Evolutionary conservation across 768 basidiomycete genomes (phyloP), one percentile per base, ranked within the genome.

Genomic region (Xerocomus spinulosus): DNA sequence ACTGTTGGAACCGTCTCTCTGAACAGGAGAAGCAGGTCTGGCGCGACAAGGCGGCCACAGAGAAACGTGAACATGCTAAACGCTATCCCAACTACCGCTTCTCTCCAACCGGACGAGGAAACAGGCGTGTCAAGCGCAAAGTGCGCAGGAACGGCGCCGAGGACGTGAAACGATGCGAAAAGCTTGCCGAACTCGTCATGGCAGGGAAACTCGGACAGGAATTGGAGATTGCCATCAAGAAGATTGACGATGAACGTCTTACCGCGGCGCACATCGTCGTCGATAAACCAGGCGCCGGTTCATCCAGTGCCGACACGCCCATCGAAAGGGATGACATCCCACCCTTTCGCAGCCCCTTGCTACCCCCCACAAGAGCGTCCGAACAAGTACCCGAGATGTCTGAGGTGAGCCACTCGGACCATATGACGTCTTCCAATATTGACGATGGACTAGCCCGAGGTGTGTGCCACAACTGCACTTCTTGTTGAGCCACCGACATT

Each of bases 21-120:
- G 75, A 76, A 18, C 52, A 63, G 1, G 76, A 80, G 42, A 81
- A 79, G 57, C 63, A 69, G 38, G 53, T 70, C n/a, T 83, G 75
- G 75, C 70, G 72, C 24, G 61, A 66, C 50, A 74, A 69, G 60
- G 80, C 82, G 3, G 71, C 74, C 18, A 60, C 70, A 12, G 81
- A 79, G 58, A 81, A 82, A 56, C 48, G 65, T 3, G 70, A 73
- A 29, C 82, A 83, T 51, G 60, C 63, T 1, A 52, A 62, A 17
- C 71, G 68, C 43, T 74, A 82, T 52, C 81, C 82, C 13, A 68
- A 71, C 51, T 83, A 83, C 55, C 74, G 75, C 10, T 83, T 79
- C 66, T 64, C 67, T 20, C 81, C 81, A 5, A 62, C 64, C 26
- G 56, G 63, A 9, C 74, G 78, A 7, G 54, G 68, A 5, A 72